Evolutionary conservation across 345 rosid species (phyloP).

Genomic region (Eutrema japonicum): DNA sequence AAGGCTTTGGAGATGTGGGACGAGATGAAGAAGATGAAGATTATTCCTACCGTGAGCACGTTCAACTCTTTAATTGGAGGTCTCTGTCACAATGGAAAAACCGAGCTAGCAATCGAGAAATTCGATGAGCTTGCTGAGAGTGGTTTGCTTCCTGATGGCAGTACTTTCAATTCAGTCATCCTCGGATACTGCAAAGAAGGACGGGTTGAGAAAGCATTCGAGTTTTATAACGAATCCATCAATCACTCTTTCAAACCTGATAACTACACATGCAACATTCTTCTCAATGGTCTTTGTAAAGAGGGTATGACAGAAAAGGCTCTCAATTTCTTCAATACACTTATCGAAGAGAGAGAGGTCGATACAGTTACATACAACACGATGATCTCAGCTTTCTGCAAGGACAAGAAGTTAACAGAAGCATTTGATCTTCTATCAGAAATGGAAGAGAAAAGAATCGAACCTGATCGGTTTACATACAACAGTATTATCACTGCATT

Average conservation of each 20-base stretch:
- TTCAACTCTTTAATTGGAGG: conserved; percentile 74
- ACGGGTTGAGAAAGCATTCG: conserved; percentile 76
- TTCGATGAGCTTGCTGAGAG: conserved; percentile 68
- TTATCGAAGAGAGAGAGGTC: conserved; percentile 60
- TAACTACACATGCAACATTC: conserved; percentile 67
- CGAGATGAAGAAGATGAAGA: conserved; percentile 75
- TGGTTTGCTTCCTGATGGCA: conserved; percentile 69
- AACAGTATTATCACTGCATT: conserved; percentile 58
- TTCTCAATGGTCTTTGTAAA: conserved; percentile 75
- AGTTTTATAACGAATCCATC: conserved; percentile 72
- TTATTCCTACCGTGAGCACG: conserved; percentile 64
- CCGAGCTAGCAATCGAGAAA: conserved; percentile 66
- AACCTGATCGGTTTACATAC: conserved; percentile 72
- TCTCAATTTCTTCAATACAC: conserved; percentile 70
- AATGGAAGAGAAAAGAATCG: conserved; percentile 66
- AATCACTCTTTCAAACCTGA: conserved; percentile 75
- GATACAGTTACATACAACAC: conserved; percentile 83
- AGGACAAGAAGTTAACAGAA: conserved; percentile 67
- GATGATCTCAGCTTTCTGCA: conserved; percentile 71
- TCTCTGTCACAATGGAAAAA: conserved; percentile 65
- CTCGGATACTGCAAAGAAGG: conserved; percentile 75
- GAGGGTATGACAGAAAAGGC: conserved; percentile 83
- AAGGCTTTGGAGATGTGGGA: conserved; percentile 72
- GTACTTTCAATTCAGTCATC: conserved; percentile 69
- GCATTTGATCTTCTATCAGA: conserved; percentile 68